These are phyloP conservation scores for Wallacemonas sp. DNA, from an alignment of 208 protist genomes.

Conservation along the genomic window DNA sequence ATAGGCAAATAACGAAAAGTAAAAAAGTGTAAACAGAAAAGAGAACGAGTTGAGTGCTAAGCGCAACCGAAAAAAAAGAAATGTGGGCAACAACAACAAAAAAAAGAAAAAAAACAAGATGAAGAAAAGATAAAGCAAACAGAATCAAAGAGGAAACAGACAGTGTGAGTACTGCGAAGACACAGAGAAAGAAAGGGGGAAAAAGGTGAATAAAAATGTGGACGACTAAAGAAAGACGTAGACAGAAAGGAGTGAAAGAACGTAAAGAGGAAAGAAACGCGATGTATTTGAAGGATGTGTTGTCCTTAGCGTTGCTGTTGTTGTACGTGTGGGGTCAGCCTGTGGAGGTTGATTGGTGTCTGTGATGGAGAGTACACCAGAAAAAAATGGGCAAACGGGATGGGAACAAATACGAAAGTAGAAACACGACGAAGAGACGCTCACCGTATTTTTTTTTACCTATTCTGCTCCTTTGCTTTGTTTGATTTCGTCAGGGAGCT, in stretches of 20 bases:
- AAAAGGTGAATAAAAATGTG: not conserved
- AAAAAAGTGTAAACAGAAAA: not conserved
- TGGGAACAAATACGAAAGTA: no score
- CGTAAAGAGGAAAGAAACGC: not conserved
- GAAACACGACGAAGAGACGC: no score
- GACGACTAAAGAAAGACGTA: not conserved
- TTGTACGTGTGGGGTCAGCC: no score
- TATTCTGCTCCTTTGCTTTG: no score
- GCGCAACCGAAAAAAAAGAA: not conserved
- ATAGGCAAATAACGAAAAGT: constrained; percentile 12
- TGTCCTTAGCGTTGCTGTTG: no score
- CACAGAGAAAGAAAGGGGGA: not conserved
- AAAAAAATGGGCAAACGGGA: no score
- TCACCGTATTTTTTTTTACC: no score
- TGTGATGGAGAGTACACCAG: no score
- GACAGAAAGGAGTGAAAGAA: constrained; percentile 1
- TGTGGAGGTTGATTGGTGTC: no score
- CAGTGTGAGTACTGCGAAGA: not conserved
- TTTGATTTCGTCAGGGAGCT: no score
- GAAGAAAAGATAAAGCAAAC: not conserved
- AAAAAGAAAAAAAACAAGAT: constrained; percentile 6
- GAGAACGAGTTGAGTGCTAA: not conserved
- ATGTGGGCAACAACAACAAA: not conserved
- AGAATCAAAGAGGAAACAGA: not conserved
- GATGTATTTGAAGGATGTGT: no score